Percentiles rank a stretch among this genome's conserved stretches.
Conservation (phyloP, 495 filamentous ascomycete species). For the Aspergillus indologenus region DNA sequence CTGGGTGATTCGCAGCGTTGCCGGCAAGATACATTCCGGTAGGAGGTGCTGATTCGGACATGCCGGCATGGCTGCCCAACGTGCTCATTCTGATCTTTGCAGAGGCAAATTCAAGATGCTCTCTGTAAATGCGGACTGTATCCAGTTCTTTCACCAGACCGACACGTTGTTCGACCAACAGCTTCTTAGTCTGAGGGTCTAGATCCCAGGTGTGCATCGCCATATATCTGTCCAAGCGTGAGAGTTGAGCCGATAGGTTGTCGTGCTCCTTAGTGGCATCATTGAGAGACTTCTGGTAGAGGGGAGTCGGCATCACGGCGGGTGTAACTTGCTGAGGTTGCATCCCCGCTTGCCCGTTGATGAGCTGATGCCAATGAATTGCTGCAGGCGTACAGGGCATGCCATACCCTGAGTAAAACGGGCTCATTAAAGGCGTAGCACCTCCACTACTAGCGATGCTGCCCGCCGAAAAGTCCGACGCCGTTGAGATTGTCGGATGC, state of each 20-base stretch:
- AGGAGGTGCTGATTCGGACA: not conserved
- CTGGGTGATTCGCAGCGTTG: not conserved
- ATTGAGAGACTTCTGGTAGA: constrained; percentile 19
- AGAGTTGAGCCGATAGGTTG: constrained; percentile 30
- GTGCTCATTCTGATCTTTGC: constrained; percentile 8
- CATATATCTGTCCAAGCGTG: constrained; percentile 37
- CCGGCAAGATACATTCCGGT: constrained; percentile 3
- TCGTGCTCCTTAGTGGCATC: constrained; percentile 26
- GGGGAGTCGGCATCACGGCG: constrained; percentile 8
- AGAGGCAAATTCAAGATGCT: constrained; percentile 28
- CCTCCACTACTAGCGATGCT: constrained; percentile 8
- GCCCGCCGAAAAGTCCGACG: constrained; percentile 8
- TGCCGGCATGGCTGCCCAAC: not conserved
- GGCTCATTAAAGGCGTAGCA: constrained; percentile 10
- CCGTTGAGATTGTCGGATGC: constrained; percentile 5
- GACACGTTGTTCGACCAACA: constrained; percentile 35
- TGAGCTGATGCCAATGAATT: constrained; percentile 14
- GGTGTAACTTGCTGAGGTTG: constrained; percentile 11
- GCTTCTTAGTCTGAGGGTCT: constrained; percentile 27
- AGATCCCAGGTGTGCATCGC: constrained; percentile 40
- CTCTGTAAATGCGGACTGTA: constrained; percentile 32
- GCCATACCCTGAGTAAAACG: constrained; percentile 13
- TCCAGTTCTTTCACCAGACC: constrained; percentile 39
- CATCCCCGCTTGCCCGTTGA: constrained; percentile 1
- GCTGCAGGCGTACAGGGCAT: constrained; percentile 3